Conservation (phyloP, 2,329 filamentous ascomycete species). For the Aphanoascus verrucosus region DNA sequence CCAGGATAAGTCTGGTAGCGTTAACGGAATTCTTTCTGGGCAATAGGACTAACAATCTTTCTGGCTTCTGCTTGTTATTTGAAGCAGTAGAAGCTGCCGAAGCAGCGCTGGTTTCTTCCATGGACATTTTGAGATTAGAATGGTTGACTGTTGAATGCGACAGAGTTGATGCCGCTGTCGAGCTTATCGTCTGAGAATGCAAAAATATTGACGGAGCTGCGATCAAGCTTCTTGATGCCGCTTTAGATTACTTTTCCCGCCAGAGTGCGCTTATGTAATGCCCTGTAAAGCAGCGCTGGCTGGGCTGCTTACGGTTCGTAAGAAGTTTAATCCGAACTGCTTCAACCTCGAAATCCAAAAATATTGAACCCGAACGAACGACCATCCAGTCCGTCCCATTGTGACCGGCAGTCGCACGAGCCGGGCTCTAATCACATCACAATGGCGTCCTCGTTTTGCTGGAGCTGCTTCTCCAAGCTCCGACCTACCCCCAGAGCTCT, state of each 20-base stretch:
- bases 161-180: background rate
- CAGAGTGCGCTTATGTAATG: background rate
- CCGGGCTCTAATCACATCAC: conserved; percentile 1
- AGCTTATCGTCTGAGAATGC: background rate
- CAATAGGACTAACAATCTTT: conserved; percentile 31
- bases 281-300: background rate
- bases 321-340: background rate
- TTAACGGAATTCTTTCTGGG: background rate
- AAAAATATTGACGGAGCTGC: background rate
- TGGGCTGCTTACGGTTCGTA: background rate
- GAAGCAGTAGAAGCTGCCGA: conserved; percentile 16
- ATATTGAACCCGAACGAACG: background rate
- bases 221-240: background rate
- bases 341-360: conserved; percentile 7
- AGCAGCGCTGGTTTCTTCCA: conserved; percentile 21
- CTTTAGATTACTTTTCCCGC: background rate
- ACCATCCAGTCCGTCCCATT: background rate
- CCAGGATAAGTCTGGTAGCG: background rate
- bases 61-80: conserved; percentile 24
- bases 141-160: background rate
- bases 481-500: conserved; percentile 32
- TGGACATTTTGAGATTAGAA: conserved; percentile 19
- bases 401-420: conserved; percentile 3
- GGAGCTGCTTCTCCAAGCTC: conserved; percentile 47
- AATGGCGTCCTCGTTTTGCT: conserved; percentile 50